phyloP scores from a whole-genome alignment of 2,329 filamentous ascomycete species.

The Beauveria rudraprayagi region DNA sequence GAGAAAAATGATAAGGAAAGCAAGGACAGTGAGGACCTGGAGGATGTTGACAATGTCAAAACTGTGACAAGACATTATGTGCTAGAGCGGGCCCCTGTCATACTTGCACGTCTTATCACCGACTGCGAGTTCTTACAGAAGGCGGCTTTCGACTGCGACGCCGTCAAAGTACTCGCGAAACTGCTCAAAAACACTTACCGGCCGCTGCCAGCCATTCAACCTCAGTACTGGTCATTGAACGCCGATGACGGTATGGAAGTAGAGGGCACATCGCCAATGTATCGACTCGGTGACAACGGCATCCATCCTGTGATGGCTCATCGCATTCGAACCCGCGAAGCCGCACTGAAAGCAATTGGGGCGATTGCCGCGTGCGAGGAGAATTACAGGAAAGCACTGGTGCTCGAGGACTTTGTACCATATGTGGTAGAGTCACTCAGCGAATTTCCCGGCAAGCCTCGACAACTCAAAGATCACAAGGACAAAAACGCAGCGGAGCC shows the following conservation, averaged over 20 bases:
- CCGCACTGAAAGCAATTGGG: conserved; percentile 69
- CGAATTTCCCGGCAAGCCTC: conserved; percentile 45
- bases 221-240: conserved; percentile 33
- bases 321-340: conserved; percentile 68
- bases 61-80: conserved; percentile 33
- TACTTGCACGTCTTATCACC: conserved; percentile 70
- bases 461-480: conserved; percentile 34
- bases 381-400: conserved; percentile 71
- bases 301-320: conserved; percentile 55
- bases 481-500: conserved; percentile 28
- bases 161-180: conserved; percentile 37
- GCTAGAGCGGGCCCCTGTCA: conserved; percentile 62
- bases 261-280: conserved; percentile 26
- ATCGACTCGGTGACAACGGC: conserved; percentile 52
- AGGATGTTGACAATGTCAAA: conserved; percentile 29
- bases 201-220: conserved; percentile 27
- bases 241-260: conserved; percentile 26
- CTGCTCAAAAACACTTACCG: conserved; percentile 45
- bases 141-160: conserved; percentile 62
- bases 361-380: conserved; percentile 76
- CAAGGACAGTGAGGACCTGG: conserved; percentile 37
- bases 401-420: conserved; percentile 70
- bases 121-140: conserved; percentile 75
- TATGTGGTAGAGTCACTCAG: conserved; percentile 76
- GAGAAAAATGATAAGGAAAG: conserved; percentile 36